Evolutionary conservation across 306 rosid species (phyloP).

Genomic region (Lathyrus tuberosus): DNA sequence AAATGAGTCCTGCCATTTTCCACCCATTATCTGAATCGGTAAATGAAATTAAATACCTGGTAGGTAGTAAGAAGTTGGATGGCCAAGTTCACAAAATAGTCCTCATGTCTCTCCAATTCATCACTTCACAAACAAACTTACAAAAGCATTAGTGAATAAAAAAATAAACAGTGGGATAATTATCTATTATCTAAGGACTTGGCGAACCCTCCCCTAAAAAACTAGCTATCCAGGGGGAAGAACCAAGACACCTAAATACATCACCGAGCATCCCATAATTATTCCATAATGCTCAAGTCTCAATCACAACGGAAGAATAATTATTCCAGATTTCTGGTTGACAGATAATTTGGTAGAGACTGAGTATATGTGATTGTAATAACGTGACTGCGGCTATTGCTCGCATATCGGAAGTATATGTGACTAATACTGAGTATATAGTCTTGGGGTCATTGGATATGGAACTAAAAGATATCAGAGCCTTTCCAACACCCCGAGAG

Average conservation of each 20-base stretch:
- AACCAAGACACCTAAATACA: background rate
- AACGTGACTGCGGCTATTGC: background rate
- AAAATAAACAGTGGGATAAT: constrained; percentile 13
- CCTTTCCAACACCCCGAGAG: constrained; percentile 4
- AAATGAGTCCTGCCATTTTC: constrained; percentile 9
- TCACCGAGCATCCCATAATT: background rate
- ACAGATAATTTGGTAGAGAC: background rate
- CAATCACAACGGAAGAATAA: constrained; percentile 3
- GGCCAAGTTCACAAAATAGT: constrained; percentile 78
- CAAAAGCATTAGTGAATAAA: constrained; percentile 41
- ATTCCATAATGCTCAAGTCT: background rate
- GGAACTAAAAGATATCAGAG: constrained; percentile 1
- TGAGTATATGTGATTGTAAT: constrained; percentile 2
- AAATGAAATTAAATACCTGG: constrained; percentile 60
- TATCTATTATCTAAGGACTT: background rate
- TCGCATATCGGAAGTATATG: background rate
- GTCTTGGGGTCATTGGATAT: constrained; percentile 1
- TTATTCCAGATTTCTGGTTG: constrained; percentile 17
- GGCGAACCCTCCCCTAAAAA: background rate
- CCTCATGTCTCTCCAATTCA: constrained; percentile 87
- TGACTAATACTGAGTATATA: background rate
- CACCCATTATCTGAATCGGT: constrained; percentile 30
- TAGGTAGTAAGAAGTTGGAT: constrained; percentile 72
- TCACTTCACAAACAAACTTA: constrained; percentile 69
- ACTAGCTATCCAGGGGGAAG: background rate